Conservation (phyloP, 2,329 filamentous ascomycete species). For the Fusarium sp. region DNA sequence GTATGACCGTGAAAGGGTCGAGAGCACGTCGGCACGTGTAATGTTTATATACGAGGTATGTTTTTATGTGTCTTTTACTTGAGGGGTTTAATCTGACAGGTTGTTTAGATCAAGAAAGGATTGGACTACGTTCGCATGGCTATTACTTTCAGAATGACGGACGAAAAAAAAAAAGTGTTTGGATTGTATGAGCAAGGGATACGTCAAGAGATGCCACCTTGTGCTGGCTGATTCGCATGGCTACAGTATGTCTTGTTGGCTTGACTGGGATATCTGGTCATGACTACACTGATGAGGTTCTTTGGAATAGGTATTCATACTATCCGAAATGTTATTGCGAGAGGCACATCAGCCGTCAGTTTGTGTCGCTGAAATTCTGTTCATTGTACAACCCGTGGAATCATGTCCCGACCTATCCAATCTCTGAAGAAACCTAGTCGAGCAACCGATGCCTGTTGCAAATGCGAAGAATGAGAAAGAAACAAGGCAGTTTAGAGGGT, state of each 20-base stretch:
- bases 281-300: background rate
- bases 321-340: background rate
- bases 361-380: background rate
- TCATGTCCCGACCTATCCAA: background rate
- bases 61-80: background rate
- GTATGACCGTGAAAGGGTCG: slow-evolving; percentile 17
- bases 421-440: background rate
- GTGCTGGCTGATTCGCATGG: slow-evolving; percentile 9
- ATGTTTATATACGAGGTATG: slow-evolving; percentile 45
- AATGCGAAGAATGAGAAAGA: background rate
- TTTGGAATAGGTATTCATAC: background rate
- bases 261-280: background rate
- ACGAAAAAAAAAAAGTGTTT: background rate
- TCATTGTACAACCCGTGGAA: background rate
- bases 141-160: background rate
- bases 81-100: slow-evolving; percentile 1
- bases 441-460: background rate
- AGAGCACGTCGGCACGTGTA: slow-evolving; percentile 47
- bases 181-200: background rate
- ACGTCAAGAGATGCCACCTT: background rate
- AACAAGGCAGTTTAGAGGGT: background rate
- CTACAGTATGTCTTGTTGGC: too few species aligned
- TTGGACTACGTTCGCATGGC: background rate
- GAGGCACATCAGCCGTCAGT: background rate
- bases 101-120: slow-evolving; percentile 21